Conservation (phyloP, 2,329 filamentous ascomycete genomes). For the Talaromyces sp. region DNA sequence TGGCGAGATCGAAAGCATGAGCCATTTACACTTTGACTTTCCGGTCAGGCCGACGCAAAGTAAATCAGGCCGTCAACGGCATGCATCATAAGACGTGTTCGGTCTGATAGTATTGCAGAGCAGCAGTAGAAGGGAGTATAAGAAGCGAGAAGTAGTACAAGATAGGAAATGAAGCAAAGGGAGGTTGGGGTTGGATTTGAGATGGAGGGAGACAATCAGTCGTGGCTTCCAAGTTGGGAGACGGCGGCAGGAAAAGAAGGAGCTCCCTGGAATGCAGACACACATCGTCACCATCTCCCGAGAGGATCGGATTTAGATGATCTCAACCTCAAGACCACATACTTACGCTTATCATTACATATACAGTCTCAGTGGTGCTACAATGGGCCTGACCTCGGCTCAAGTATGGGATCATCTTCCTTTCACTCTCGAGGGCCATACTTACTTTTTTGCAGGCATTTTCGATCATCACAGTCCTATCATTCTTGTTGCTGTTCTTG, state of each 20-base stretch:
- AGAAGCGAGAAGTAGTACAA: neutral
- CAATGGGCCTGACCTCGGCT: constrained; percentile 14
- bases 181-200: neutral
- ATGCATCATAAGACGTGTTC: neutral
- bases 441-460: constrained; percentile 12
- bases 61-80: neutral
- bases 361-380: neutral
- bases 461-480: constrained; percentile 9
- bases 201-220: neutral
- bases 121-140: neutral
- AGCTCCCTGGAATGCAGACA: neutral
- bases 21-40: constrained; percentile 2
- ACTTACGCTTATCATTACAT: constrained; percentile 14
- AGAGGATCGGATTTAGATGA: too few species aligned
- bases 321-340: neutral
- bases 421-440: neutral
- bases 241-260: neutral
- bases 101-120: neutral
- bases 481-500: constrained; percentile 6
- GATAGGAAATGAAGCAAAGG: too few species aligned
- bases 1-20: neutral
- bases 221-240: neutral
- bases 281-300: too few species aligned
- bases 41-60: constrained; percentile 13
- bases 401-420: constrained; percentile 5